Base-by-base conservation (phyloP, 306 rosid genomes). In the Quercus glauca region DNA sequence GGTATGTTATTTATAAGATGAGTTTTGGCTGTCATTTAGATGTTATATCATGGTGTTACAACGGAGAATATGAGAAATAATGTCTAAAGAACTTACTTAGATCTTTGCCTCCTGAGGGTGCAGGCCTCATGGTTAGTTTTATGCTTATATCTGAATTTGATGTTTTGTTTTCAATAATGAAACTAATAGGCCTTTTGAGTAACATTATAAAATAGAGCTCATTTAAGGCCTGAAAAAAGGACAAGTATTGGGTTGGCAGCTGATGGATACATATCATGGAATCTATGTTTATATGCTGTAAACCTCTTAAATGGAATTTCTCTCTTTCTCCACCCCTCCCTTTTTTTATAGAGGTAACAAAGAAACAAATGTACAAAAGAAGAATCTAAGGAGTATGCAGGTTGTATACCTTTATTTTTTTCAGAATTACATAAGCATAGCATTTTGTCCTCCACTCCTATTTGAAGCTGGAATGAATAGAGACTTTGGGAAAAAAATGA, bases 1-100 rank as follows among this genome's bases (percentile, higher is more conserved):
- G 83, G 99, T 91, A 95, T 76, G 86, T n/a, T 73, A 70, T 55
- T 79, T 14, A 25, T 70, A 13, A 17, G 64, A 71, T 25, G 29
- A 70, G 28, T 53, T 53, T 78, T 23, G 49, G 76, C 29, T 7
- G 13, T 19, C 55, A 35, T 5, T n/a, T 10, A 29, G 17, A 17
- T 59, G n/a, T 35, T 35, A 60, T 59, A 20, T 56, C 56, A 26
- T 51, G 35, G 69, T 59, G 63, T 55, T 19, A 37, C 19, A 19
- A 69, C 52, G 23, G 58, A 71, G 45, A 74, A 73, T 53, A 23
- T 70, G 51, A 26, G 41, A 63, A 5, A 63, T 28, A 28, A 4
- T 35, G 49, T 33, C 51, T 68, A 68, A 23, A 35, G 25, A 35
- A 15, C 21, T n/a, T 59, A 9, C 67, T 60, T 19, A 68, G 51